phyloP scores from a whole-genome alignment of 495 filamentous ascomycete species.

The Parmelia sp. region DNA sequence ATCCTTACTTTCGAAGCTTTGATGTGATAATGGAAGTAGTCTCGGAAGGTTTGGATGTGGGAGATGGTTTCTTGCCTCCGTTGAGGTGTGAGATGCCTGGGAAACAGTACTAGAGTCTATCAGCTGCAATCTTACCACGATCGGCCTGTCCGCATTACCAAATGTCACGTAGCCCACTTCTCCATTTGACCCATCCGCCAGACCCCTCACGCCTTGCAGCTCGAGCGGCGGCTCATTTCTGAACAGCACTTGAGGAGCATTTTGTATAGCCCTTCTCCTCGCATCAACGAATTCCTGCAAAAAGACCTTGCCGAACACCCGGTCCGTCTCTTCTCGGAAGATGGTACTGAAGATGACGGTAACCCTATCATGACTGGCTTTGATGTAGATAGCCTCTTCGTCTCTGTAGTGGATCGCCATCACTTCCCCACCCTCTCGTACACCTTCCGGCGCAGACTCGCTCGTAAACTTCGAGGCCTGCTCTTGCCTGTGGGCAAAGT shows the following conservation, averaged over 20 bases:
- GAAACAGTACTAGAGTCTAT: slow-evolving; percentile 72
- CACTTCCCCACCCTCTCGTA: slow-evolving; percentile 81
- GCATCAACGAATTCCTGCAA: slow-evolving; percentile 96
- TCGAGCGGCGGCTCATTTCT: slow-evolving; percentile 91
- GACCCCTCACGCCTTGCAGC: slow-evolving; percentile 75
- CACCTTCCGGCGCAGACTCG: slow-evolving; percentile 83
- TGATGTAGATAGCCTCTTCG: slow-evolving; percentile 99
- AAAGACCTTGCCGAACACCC: slow-evolving; percentile 96
- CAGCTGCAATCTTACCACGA: slow-evolving; percentile 13
- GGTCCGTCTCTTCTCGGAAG: slow-evolving; percentile 94
- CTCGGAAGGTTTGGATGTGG: slow-evolving; percentile 98
- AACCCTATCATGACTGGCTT: slow-evolving; percentile 91
- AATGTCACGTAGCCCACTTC: slow-evolving; percentile 98
- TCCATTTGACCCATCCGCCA: slow-evolving; percentile 61
- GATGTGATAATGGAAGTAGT: slow-evolving; percentile 99
- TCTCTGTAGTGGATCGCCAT: slow-evolving; percentile 97
- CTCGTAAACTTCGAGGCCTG: slow-evolving; percentile 84
- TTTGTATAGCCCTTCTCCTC: slow-evolving; percentile 87
- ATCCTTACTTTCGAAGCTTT: slow-evolving; percentile 85
- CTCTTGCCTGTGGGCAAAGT: slow-evolving; percentile 76
- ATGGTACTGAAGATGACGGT: slow-evolving; percentile 99
- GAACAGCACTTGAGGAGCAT: slow-evolving; percentile 97
- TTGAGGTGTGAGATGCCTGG: slow-evolving; percentile 83
- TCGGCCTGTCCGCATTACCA: slow-evolving; percentile 47
- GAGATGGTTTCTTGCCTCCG: slow-evolving; percentile 91